Conservation (phyloP, 1,139 yeast species). For the Debaryomycetaceae sp. region DNA sequence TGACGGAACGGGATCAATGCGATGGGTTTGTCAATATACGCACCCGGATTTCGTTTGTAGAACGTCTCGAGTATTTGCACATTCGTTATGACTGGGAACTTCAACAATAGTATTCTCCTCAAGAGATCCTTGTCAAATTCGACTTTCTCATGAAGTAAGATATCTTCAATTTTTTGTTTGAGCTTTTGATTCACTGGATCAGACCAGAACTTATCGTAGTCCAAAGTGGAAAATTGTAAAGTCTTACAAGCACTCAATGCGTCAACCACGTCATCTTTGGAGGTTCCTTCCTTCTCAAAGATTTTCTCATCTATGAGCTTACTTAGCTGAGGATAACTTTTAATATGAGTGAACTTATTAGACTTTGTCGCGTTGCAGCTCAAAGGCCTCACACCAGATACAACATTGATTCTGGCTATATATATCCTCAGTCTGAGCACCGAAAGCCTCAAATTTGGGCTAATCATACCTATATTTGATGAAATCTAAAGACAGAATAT, state of each 20-base stretch:
- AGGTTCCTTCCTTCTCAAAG: constrained; percentile 1
- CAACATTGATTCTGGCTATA: too few relatives aligned
- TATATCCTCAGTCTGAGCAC: background rate
- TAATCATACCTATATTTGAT: background rate
- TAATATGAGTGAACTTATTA: constrained; percentile 11
- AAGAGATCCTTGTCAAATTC: constrained; percentile 23
- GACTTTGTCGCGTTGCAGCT: background rate
- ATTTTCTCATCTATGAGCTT: constrained; percentile 4
- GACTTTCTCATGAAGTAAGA: constrained; percentile 19
- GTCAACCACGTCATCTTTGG: constrained; percentile 10
- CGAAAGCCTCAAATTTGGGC: background rate
- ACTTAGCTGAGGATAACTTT: constrained; percentile 11
- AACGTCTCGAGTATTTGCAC: constrained; percentile 29
- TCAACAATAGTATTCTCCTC: constrained; percentile 28
- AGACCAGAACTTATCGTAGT: constrained; percentile 21
- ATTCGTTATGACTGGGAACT: constrained; percentile 30
- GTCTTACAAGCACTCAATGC: constrained; percentile 22
- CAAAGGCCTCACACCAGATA: background rate
- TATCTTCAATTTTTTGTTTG: constrained; percentile 14
- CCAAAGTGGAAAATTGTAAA: constrained; percentile 15
- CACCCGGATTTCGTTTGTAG: constrained; percentile 32
- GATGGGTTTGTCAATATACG: constrained; percentile 35
- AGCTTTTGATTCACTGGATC: constrained; percentile 16
- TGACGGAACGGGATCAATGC: constrained; percentile 64
- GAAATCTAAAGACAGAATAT: background rate